Evolutionary conservation across 2,329 filamentous ascomycete species (phyloP), one percentile per base, ranked within the genome.

Genomic region (Diaporthe sp.): DNA sequence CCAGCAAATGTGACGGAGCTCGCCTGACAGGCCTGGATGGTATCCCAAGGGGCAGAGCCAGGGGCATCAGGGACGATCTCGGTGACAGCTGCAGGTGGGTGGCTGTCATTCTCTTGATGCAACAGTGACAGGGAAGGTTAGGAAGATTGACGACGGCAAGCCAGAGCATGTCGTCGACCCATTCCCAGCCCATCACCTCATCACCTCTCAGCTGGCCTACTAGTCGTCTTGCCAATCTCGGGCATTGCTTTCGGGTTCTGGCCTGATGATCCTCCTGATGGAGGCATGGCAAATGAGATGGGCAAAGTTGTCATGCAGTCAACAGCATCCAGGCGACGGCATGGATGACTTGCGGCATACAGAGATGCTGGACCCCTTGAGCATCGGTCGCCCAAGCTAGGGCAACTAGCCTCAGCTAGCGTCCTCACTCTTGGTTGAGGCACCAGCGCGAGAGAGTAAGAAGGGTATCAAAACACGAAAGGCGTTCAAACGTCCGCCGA

Each of bases 401-500:
- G n/a, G 25, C 3, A 22, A 39, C 25, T 53, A 53, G 49, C 34
- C 31, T 28, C 34, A 13, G 34, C 65, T 42, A 69, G 49, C 46
- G n/a, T 12, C 34, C 22, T 55, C 15, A 19, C 9, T 42, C 65
- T 28, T 42, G 15, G 34, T 55, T 28, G 49, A 55, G 65, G 34
- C 46, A 69, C 49, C 34, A 39, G 15, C 28, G 49, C 34, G 65
- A 55, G 34, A n/a, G n/a, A 53, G 49, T 25, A 12, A 42, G 34
- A 55, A 42, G 12, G 49, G 46, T 22, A 69, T 53, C 65, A 55
- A 53, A 53, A 69, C 49, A 55, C 15, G 37, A 42, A 42, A 28
- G 65, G n/a, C 49, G 37, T 39, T 55, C 65, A 69, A 55, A 69
- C 65, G 49, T n/a, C 49, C 65, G 65, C 65, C 65, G 65, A 69